phyloP scores from a whole-genome alignment of 176 grass and related monocot species.

The Oryza australiensis region DNA sequence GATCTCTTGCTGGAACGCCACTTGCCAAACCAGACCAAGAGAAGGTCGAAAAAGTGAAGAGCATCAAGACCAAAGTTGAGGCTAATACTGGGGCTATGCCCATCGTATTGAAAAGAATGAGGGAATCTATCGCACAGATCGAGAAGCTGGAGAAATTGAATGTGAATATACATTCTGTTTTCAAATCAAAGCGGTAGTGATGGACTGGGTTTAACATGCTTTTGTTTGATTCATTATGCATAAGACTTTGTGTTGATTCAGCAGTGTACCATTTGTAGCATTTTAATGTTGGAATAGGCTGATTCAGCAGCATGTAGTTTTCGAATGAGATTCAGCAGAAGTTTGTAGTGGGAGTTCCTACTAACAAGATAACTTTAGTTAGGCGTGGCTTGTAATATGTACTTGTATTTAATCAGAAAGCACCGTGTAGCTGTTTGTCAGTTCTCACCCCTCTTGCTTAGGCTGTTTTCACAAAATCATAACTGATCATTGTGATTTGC shows the following conservation, averaged over 20 bases:
- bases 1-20: background rate
- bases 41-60: slow-evolving; percentile 31
- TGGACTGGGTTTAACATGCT: background rate
- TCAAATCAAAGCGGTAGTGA: slow-evolving; percentile 20
- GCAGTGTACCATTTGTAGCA: background rate
- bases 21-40: background rate
- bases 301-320: background rate
- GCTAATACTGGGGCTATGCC: slow-evolving; percentile 37
- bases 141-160: slow-evolving; percentile 35
- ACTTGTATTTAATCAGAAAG: slow-evolving; percentile 28
- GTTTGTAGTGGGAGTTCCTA: background rate
- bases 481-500: background rate
- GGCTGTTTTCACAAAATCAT: background rate
- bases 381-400: background rate
- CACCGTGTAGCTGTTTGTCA: background rate
- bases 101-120: slow-evolving; percentile 23
- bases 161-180: slow-evolving; percentile 29
- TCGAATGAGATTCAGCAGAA: background rate
- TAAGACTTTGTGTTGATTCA: background rate
- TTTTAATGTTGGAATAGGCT: background rate
- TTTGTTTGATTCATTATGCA: background rate
- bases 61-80: slow-evolving; percentile 26
- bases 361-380: background rate
- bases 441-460: background rate
- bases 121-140: slow-evolving; percentile 5